Evolutionary conservation across 306 rosid species (phyloP).

Genomic region (Quercus alba): DNA sequence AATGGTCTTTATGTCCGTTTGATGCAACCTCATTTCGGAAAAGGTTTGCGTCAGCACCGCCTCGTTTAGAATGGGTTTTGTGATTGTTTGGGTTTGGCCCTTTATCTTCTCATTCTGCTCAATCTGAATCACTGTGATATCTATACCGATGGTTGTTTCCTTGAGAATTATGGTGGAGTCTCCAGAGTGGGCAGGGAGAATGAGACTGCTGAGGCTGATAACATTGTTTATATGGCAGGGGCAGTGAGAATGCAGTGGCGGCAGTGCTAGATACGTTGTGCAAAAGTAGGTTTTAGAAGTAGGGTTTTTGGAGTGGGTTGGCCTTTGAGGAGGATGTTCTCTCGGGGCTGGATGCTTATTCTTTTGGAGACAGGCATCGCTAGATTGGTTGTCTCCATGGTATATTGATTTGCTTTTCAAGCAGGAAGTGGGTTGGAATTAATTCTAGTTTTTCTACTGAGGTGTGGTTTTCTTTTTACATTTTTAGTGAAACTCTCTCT

Average conservation of each 20-base stretch:
- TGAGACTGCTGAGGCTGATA: conserved; percentile 29
- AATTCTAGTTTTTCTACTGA: conserved; percentile 34
- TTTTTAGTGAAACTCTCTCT: conserved; percentile 33
- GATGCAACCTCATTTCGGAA: conserved; percentile 99
- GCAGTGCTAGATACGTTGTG: conserved; percentile 38
- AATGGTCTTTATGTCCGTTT: conserved; percentile 89
- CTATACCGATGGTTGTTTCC: conserved; percentile 25
- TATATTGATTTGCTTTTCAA: conserved; percentile 56
- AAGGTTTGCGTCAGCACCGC: conserved; percentile 90
- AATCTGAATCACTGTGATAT: conserved; percentile 32
- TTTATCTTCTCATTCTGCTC: conserved; percentile 38
- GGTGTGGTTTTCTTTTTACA: conserved; percentile 35
- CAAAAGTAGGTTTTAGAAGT: conserved; percentile 53
- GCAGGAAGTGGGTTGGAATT: conserved; percentile 43
- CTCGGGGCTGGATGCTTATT: conserved; percentile 51
- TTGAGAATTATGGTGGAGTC: conserved; percentile 29
- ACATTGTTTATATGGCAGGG: conserved; percentile 24
- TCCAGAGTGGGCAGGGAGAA: conserved; percentile 23
- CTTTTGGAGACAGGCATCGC: conserved; percentile 76
- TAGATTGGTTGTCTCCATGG: conserved; percentile 52
- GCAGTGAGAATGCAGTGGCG: conserved; percentile 45
- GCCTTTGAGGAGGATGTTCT: conserved; percentile 44
- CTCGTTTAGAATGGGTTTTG: conserved; percentile 49
- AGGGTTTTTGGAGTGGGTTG: conserved; percentile 52
- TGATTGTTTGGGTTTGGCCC: conserved; percentile 32